Evolutionary conservation across 352 stramenopile species (phyloP).

Genomic region (Globisporangium apiculatum): DNA sequence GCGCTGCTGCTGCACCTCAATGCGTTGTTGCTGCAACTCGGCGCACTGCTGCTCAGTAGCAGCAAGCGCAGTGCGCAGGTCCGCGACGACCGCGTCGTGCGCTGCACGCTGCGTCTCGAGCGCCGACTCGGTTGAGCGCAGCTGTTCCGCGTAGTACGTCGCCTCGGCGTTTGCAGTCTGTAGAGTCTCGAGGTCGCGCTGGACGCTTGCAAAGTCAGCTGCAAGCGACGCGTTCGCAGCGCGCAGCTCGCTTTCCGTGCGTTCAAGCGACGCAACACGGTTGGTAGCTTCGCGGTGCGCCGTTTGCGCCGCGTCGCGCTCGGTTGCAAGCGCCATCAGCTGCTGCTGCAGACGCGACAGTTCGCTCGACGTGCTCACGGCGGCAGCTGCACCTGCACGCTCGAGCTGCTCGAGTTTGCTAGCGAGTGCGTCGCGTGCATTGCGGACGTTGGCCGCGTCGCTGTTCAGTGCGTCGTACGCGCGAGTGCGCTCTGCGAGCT

Average conservation of each 20-base stretch:
- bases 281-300: too few relatives aligned
- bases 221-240: background rate
- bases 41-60: slow-evolving; percentile 12
- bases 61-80: background rate
- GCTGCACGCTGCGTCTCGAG: background rate
- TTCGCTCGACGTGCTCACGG: too few relatives aligned
- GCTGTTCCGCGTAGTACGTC: background rate
- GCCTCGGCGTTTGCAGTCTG: background rate
- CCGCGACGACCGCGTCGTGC: background rate
- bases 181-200: background rate
- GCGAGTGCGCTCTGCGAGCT: background rate
- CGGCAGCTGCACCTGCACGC: too few relatives aligned
- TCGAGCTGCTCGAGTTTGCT: background rate
- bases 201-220: background rate
- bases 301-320: too few relatives aligned
- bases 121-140: background rate
- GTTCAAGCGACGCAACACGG: too few relatives aligned
- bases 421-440: too few relatives aligned
- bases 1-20: background rate
- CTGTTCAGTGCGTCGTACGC: too few relatives aligned
- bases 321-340: too few relatives aligned
- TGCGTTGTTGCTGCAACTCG: background rate
- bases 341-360: too few relatives aligned
- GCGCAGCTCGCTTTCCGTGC: too few relatives aligned
- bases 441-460: too few relatives aligned